Percentiles rank a stretch among this genome's conserved stretches.
phyloP scores from a whole-genome alignment of 805 yeast genomes.

The Vanderwaltozyma tropicalis region DNA sequence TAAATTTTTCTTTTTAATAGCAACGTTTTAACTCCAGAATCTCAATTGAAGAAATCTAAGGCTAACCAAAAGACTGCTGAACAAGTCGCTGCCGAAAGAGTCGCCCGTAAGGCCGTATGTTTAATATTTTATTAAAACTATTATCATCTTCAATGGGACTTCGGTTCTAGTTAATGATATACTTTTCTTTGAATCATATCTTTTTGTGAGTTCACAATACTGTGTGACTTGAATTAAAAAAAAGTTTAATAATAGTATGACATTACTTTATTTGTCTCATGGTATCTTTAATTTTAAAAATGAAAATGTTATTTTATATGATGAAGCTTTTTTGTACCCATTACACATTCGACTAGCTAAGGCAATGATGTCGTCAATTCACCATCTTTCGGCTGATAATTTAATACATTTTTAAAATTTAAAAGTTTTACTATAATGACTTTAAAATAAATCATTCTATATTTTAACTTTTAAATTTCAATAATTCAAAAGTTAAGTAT shows the following conservation, averaged over 20 bases:
- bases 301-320: constrained; percentile 14
- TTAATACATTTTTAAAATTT: no score
- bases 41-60: constrained; percentile 74
- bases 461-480: no score
- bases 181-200: not conserved
- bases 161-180: not conserved
- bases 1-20: constrained; percentile 15
- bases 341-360: constrained; percentile 49
- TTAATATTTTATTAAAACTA: constrained; percentile 10
- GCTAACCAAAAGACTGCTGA: constrained; percentile 68
- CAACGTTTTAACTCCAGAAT: constrained; percentile 58
- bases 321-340: constrained; percentile 45
- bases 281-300: constrained; percentile 1
- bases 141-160: no score
- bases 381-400: constrained; percentile 69
- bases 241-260: no score
- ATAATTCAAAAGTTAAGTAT: no score
- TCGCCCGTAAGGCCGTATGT: constrained; percentile 75
- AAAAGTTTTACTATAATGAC: no score
- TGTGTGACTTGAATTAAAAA: no score
- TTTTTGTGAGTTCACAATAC: constrained; percentile 3
- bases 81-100: constrained; percentile 71
- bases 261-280: no score
- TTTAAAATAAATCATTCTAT: no score
- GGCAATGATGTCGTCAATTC: constrained; percentile 62